These are phyloP conservation scores for Nothomitra cinnamomea DNA, from an alignment of 2,329 filamentous ascomycete genomes.

Conservation along the genomic window DNA sequence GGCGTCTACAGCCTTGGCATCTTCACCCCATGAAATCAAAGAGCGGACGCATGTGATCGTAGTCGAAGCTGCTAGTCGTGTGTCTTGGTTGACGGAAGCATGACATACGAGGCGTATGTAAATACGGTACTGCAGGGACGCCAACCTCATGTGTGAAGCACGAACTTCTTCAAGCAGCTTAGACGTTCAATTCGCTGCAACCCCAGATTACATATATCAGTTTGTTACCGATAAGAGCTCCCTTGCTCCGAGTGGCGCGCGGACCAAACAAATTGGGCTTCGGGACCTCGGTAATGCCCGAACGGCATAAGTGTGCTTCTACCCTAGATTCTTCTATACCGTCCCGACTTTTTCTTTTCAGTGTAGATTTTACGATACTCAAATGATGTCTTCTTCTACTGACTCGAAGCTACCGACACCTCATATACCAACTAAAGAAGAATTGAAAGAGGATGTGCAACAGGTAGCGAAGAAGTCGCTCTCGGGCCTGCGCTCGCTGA, in stretches of 20 bases:
- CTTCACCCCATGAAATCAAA: background rate
- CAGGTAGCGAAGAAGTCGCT: slow-evolving; percentile 35
- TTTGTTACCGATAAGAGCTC: background rate
- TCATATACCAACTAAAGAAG: slow-evolving; percentile 22
- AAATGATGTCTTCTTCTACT: background rate
- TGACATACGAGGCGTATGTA: too few species aligned
- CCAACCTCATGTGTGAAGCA: background rate
- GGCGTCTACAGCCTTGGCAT: background rate
- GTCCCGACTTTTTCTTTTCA: background rate
- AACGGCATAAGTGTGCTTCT: too few species aligned
- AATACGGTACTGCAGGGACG: background rate
- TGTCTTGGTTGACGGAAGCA: too few species aligned
- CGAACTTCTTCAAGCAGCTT: background rate
- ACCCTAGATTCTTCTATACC: background rate
- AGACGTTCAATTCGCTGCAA: background rate
- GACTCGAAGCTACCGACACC: background rate
- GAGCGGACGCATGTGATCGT: too few species aligned
- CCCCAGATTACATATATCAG: background rate
- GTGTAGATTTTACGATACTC: background rate
- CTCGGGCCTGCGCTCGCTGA: slow-evolving; percentile 60
- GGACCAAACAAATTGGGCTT: background rate
- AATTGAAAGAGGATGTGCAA: slow-evolving; percentile 35
- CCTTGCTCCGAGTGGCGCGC: background rate
- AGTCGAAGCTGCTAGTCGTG: too few species aligned
- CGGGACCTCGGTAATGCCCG: background rate